These are phyloP conservation scores for Protea cynaroides DNA, from an alignment of 164 flowering plant species.

Conservation along the genomic window DNA sequence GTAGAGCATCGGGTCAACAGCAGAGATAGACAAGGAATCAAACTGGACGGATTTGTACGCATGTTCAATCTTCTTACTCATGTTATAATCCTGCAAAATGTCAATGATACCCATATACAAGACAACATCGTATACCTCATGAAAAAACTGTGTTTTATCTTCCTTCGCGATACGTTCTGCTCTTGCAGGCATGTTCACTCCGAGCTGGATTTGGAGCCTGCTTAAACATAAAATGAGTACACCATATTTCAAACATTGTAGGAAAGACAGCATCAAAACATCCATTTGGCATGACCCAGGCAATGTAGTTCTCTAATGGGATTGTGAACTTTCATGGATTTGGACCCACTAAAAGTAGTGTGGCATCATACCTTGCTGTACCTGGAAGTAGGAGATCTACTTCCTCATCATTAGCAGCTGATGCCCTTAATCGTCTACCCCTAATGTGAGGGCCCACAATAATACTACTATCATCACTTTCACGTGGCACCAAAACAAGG, in stretches of 20 bases:
- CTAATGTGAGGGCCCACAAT: conserved; percentile 92
- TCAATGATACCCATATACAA: conserved; percentile 90
- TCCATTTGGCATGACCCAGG: neutral
- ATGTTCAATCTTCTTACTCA: conserved; percentile 86
- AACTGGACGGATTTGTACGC: conserved; percentile 87
- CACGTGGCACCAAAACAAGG: conserved; percentile 89
- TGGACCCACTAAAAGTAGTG: neutral
- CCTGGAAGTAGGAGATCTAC: conserved; percentile 99
- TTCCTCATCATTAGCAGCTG: conserved; percentile 81
- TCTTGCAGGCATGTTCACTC: conserved; percentile 99
- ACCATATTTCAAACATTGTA: neutral
- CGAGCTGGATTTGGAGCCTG: conserved; percentile 97
- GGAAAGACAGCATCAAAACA: neutral
- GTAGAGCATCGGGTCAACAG: conserved; percentile 86
- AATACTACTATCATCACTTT: conserved; percentile 54
- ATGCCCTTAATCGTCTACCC: conserved; percentile 81
- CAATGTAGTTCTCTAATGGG: neutral
- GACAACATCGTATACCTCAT: conserved; percentile 76
- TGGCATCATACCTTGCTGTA: conserved; percentile 68
- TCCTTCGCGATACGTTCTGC: conserved; percentile 67
- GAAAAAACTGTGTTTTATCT: conserved; percentile 42
- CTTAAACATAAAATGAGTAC: conserved; percentile 3
- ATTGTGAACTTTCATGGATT: neutral
- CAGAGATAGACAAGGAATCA: conserved; percentile 94
- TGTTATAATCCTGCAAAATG: conserved; percentile 91